These are phyloP conservation scores for Hypoxylon sp. DNA, from an alignment of 2,329 filamentous ascomycete genomes.

Conservation along the genomic window DNA sequence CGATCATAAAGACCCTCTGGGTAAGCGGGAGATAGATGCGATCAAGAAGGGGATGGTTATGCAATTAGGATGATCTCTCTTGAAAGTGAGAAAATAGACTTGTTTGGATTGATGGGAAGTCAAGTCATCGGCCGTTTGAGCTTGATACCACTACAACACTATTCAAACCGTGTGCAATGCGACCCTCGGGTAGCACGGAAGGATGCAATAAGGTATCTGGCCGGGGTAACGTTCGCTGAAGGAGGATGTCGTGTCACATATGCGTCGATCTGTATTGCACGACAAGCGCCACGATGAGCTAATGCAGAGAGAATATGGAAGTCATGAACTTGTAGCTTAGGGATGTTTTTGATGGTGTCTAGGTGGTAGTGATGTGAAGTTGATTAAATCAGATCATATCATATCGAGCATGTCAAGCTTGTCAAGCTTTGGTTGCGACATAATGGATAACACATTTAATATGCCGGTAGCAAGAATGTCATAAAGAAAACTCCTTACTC, in stretches of 20 bases:
- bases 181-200: background rate
- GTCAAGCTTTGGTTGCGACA: background rate
- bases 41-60: conserved; percentile 58
- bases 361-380: background rate
- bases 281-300: background rate
- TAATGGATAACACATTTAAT: background rate
- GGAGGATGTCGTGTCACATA: background rate
- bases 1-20: conserved; percentile 57
- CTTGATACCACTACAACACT: background rate
- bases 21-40: conserved; percentile 52
- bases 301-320: conserved; percentile 1
- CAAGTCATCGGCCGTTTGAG: background rate
- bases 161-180: background rate
- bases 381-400: background rate
- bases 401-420: background rate
- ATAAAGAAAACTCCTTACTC: background rate
- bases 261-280: conserved; percentile 1
- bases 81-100: background rate
- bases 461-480: background rate
- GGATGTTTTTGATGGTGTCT: background rate
- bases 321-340: background rate
- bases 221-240: background rate
- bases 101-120: background rate
- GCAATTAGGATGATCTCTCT: conserved; percentile 25
- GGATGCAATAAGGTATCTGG: conserved; percentile 5